Evolutionary conservation across 768 basidiomycete species (phyloP), one percentile per base, ranked within the genome.

Genomic region (Podaxis carcinomalis): DNA sequence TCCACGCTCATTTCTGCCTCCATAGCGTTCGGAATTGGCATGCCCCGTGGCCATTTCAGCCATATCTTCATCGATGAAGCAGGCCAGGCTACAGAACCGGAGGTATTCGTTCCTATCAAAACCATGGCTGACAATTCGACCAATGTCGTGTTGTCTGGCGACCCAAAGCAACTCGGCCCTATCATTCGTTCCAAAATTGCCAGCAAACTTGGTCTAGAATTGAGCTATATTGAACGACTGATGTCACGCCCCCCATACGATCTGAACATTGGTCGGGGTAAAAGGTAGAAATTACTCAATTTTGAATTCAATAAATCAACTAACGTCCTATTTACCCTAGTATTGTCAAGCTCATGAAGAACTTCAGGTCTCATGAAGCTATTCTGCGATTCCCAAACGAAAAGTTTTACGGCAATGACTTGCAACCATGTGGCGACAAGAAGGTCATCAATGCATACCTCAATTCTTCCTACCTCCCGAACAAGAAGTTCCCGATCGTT

Each of bases 61-160:
- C 86, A 90, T 62, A 84, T 90, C 13, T 86, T 90, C 67, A 71
- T 88, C 7, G 88, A 90, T 64, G 88, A 90, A 67, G 88, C 87
- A 0, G 88, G 86, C 0, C 88, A 90, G 65, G 86, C 87, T 1
- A 85, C 83, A 0, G 88, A 90, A 68, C 85, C 87, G 0, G 88
- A 89, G 68, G 77, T 77, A 0, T 84, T 88, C 70, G 77, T 88
- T 14, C 73, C 82, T 0, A 80, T 89, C 72, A 85, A 85, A 72
- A 83, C 82, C 0, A 76, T 88, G 70, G 82, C 84, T 0, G 76
- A 80, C 57, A 68, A 68, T 3, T 57, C 65, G 0, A 90, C 88
- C 0, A 86, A 83, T 51, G 70, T 90, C 25, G 69, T 90, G 2
- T 74, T 91, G 0, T 82, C 86, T 1, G 88, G 89, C 0, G 89